phyloP scores from a whole-genome alignment of 805 yeast species.

The Lipomyces japonicus region DNA sequence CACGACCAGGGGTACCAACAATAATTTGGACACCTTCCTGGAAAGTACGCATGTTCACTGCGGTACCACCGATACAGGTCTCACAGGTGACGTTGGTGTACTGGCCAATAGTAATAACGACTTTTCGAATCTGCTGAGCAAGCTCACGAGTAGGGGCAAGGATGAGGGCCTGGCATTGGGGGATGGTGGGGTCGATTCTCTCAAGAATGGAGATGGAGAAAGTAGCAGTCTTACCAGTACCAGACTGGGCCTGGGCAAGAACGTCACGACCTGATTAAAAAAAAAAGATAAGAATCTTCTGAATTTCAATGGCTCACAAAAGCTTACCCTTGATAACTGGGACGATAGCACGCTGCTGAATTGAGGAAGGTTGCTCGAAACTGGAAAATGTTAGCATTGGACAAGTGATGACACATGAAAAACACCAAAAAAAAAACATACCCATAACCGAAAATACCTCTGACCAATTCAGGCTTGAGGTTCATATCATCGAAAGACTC shows the following conservation, averaged over 20 bases:
- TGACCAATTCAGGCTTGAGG: constrained; percentile 66
- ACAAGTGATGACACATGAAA: neutral
- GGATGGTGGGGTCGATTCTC: constrained; percentile 66
- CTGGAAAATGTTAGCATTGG: constrained; percentile 54
- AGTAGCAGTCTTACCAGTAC: constrained; percentile 99
- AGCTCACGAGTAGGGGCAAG: constrained; percentile 95
- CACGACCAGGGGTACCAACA: constrained; percentile 98
- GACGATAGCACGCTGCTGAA: constrained; percentile 94
- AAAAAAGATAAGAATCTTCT: neutral
- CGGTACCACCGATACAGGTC: constrained; percentile 93
- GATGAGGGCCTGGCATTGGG: constrained; percentile 83
- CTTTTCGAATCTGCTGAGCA: constrained; percentile 89
- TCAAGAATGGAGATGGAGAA: constrained; percentile 92
- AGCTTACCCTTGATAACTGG: constrained; percentile 77
- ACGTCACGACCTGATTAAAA: constrained; percentile 60
- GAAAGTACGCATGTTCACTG: constrained; percentile 72
- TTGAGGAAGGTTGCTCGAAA: constrained; percentile 94
- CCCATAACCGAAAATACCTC: constrained; percentile 45
- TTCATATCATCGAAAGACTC: constrained; percentile 70
- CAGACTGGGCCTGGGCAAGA: constrained; percentile 98
- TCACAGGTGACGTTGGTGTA: constrained; percentile 81
- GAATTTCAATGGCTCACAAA: neutral
- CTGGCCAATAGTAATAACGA: constrained; percentile 79
- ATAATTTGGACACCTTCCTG: constrained; percentile 82
- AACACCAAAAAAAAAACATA: constrained; percentile 6